These are phyloP conservation scores for Didymella pinodella DNA, from an alignment of 2,329 filamentous ascomycete species.

Conservation along the genomic window DNA sequence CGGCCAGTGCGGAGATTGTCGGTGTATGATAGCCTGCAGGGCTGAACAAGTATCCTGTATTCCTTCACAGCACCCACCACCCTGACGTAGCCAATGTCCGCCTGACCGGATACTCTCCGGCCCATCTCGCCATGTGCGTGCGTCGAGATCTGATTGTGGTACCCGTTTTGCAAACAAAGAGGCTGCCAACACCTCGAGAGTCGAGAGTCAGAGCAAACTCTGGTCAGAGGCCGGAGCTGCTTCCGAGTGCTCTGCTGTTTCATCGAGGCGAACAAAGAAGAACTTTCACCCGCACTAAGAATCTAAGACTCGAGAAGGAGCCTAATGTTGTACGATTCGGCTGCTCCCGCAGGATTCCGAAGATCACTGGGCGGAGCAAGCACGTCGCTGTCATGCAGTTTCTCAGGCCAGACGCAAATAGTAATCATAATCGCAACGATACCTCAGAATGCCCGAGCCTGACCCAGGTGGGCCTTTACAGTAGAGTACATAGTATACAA, in stretches of 20 bases:
- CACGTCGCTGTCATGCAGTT: not conserved
- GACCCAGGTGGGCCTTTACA: not conserved
- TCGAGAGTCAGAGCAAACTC: not conserved
- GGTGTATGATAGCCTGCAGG: not conserved
- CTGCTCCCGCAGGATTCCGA: constrained; percentile 18
- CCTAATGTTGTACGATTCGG: constrained; percentile 13
- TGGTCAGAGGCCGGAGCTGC: not conserved
- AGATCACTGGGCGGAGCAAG: constrained; percentile 2
- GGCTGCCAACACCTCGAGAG: not conserved
- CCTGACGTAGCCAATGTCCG: constrained; percentile 5
- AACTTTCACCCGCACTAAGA: constrained; percentile 7
- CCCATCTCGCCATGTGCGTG: not conserved
- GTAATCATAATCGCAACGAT: not conserved
- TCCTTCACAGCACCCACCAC: constrained; percentile 10
- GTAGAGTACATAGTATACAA: constrained; percentile 18
- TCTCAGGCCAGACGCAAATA: not conserved
- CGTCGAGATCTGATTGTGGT: not conserved
- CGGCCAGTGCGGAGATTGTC: constrained; percentile 15
- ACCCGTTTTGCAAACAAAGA: not conserved
- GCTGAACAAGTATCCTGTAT: not conserved
- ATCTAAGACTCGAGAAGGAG: constrained; percentile 5
- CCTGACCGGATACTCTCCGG: constrained; percentile 7
- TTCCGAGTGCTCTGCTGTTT: constrained; percentile 8
- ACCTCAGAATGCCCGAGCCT: not conserved
- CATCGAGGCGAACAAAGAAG: constrained; percentile 11